phyloP scores from a whole-genome alignment of 768 basidiomycete species.

The Pleurotus tuoliensis region DNA sequence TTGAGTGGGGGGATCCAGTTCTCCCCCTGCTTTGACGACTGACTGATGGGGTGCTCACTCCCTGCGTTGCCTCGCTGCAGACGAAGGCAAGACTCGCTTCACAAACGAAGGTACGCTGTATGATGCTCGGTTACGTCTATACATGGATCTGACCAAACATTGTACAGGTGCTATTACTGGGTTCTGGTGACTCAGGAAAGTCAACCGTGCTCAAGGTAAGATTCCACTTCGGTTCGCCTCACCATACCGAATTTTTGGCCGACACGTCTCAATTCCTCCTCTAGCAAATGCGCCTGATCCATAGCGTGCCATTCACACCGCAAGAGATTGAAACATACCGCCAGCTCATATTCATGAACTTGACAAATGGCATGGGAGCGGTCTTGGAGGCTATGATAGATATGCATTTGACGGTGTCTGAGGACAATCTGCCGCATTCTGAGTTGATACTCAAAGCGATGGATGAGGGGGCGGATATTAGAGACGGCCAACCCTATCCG shows the following conservation, averaged over 20 bases:
- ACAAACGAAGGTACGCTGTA: conserved; percentile 66
- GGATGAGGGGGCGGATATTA: conserved; percentile 64
- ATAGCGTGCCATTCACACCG: conserved; percentile 75
- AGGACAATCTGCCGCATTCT: conserved; percentile 54
- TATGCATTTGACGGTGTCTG: conserved; percentile 71
- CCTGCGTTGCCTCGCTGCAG: conserved; percentile 30
- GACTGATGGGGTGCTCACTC: not conserved
- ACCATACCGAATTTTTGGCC: too few species aligned
- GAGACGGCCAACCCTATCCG: conserved; percentile 82
- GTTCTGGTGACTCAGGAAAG: conserved; percentile 93
- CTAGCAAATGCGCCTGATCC: conserved; percentile 96
- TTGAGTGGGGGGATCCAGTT: not conserved
- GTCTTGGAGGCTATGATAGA: conserved; percentile 88
- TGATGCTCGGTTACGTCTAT: not conserved
- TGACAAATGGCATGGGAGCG: conserved; percentile 79
- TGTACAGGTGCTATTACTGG: conserved; percentile 75
- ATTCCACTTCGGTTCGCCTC: too few species aligned
- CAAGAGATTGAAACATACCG: conserved; percentile 87
- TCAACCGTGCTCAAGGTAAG: conserved; percentile 83
- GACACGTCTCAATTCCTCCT: not conserved
- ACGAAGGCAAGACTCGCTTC: conserved; percentile 66
- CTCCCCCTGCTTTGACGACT: not conserved
- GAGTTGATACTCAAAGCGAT: conserved; percentile 39
- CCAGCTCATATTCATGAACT: conserved; percentile 89
- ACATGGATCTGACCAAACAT: not conserved